Base-by-base conservation (phyloP, 2,329 filamentous ascomycete species). In the Parastagonospora avenae region DNA sequence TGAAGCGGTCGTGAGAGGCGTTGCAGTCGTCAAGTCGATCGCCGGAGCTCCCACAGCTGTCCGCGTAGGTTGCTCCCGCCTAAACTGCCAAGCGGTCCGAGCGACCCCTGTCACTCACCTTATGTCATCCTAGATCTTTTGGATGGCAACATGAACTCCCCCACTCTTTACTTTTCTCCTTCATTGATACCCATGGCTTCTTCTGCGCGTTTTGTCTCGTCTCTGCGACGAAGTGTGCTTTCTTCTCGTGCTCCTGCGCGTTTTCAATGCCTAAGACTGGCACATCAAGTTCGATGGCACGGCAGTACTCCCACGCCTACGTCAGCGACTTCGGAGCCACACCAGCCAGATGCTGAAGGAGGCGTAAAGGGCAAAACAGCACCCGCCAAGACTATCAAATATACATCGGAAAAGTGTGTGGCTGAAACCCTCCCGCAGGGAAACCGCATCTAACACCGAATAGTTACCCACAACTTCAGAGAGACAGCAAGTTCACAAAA, bases 381-480 rank as follows among this genome's bases (percentile, higher is more conserved):
- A 28, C 62, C 70, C 51, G 51, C 70, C 42, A 78, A 80, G 58
- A 66, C 75, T 12, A 79, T 88, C 69, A 90, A 89, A 73, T 90
- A 89, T 77, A 99, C 94, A 12, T 85, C 90, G 46, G 90, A 96
- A 62, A 89, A 87, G 70, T 86, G 83, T 51, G 72, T 59, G 24
- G 42, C 40, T 15, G 29, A 11, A 30, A 37, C 42, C 43, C 6
- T 29, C n/a, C n/a, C 37, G 8, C n/a, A 15, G 41, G 27, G 48
- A 4, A 46, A 48, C 46, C 31, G 32, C 12, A 30, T 4, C 41
- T 54, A 32, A 59, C 39, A 29, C 41, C 43, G 19, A 45, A 47
- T 43, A 68, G 78, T 46, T 94, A 95, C 68, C 93, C 94, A 8
- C 82, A 89, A 52, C 80, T 99, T 66, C 85, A 92, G 77, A 85